Evolutionary conservation across 139 green algal genomes (phyloP).

Genomic region (Micromonas pusilla): DNA sequence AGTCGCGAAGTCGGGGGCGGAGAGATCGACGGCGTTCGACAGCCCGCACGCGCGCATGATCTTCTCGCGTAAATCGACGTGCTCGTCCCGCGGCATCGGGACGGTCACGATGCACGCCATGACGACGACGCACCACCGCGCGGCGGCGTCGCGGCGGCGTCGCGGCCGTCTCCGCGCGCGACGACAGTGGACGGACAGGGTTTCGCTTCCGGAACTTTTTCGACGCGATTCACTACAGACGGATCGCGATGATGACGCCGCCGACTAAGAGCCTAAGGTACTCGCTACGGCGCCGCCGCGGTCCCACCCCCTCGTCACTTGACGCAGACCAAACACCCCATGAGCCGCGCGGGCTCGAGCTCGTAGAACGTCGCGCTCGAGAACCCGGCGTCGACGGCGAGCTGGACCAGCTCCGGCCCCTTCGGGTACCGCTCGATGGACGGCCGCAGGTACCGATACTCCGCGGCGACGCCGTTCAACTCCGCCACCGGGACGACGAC

Average conservation of each 20-base stretch:
- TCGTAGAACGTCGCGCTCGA: constrained; percentile 14
- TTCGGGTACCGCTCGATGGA: constrained; percentile 18
- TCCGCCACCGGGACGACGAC: constrained; percentile 18
- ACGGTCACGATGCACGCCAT: background rate
- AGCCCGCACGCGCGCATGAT: background rate
- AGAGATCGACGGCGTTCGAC: background rate
- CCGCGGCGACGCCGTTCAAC: constrained; percentile 19
- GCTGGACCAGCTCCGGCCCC: constrained; percentile 15
- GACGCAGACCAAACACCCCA: constrained; percentile 20
- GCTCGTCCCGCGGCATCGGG: background rate
- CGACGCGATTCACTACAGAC: too few relatives aligned
- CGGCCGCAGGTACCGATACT: constrained; percentile 22
- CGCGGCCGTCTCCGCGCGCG: too few relatives aligned
- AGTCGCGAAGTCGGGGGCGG: background rate
- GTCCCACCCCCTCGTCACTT: background rate
- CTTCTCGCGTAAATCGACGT: background rate
- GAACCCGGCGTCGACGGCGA: constrained; percentile 20
- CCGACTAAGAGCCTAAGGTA: too few relatives aligned
- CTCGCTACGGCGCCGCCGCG: background rate
- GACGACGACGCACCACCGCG: background rate
- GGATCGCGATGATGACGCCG: background rate
- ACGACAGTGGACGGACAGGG: too few relatives aligned
- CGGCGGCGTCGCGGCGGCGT: too few relatives aligned
- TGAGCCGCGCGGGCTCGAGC: constrained; percentile 14
- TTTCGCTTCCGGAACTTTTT: too few relatives aligned